These are phyloP conservation scores for Tranzscheliella williamsii DNA, from an alignment of 1,284 basidiomycete species.

Conservation along the genomic window DNA sequence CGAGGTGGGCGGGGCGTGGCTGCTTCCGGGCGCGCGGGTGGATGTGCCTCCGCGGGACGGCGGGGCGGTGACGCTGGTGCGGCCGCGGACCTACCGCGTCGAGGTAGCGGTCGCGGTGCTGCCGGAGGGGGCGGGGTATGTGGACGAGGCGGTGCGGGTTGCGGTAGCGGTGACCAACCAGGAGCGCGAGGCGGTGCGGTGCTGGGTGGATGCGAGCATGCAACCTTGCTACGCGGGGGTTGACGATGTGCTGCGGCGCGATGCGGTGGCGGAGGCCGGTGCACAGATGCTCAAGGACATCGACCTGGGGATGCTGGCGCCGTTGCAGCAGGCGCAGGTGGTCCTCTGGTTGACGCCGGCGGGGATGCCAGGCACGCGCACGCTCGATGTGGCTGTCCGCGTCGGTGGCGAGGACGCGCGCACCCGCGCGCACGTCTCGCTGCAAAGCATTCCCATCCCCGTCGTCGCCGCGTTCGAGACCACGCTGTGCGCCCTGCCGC, in stretches of 20 bases:
- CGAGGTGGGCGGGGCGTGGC: neutral
- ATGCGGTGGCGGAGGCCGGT: neutral
- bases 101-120: neutral
- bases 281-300: neutral
- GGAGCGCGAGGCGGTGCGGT: conserved; percentile 2
- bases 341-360: neutral
- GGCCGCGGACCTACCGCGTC: conserved; percentile 5
- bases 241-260: conserved; percentile 4
- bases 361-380: neutral
- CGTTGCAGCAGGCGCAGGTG: neutral
- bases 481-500: neutral
- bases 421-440: neutral
- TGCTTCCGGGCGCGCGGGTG: neutral
- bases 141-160: conserved; percentile 22
- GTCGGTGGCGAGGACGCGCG: too few species aligned
- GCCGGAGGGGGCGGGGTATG: conserved; percentile 1
- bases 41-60: conserved; percentile 4
- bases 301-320: neutral
- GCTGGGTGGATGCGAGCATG: conserved; percentile 9
- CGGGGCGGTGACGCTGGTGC: conserved; percentile 2
- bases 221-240: conserved; percentile 29
- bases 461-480: neutral
- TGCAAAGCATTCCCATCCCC: neutral
- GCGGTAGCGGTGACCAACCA: conserved; percentile 10
- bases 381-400: neutral